Conservation (phyloP, 176 grass and related monocot genomes). For the Hordeum vulgare region DNA sequence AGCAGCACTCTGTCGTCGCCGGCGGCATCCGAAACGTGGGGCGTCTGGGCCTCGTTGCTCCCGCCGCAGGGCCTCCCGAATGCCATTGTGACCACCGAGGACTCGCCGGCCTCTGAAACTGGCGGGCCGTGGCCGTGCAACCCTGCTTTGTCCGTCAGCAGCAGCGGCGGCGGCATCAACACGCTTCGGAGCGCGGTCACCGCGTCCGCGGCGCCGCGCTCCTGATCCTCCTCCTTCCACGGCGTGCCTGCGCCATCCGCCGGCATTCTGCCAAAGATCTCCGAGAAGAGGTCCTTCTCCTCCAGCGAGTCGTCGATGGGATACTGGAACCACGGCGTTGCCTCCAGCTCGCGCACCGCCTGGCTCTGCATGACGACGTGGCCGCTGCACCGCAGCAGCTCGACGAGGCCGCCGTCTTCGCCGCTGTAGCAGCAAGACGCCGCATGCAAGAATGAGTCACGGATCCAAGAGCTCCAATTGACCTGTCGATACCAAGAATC, state of each 20-base stretch:
- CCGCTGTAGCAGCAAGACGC: not conserved
- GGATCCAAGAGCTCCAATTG: not conserved
- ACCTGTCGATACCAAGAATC: no score
- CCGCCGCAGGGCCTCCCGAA: slow-evolving; percentile 34
- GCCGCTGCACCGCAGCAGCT: slow-evolving; percentile 60
- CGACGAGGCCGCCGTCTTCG: slow-evolving; percentile 42
- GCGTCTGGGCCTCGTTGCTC: slow-evolving; percentile 39
- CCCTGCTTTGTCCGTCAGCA: not conserved
- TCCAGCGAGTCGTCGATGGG: slow-evolving; percentile 21
- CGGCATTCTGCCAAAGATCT: slow-evolving; percentile 32
- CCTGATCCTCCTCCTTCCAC: slow-evolving; percentile 16
- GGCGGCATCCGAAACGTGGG: not conserved
- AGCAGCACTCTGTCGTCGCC: not conserved
- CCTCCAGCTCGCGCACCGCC: slow-evolving; percentile 26
- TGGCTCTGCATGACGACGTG: slow-evolving; percentile 66
- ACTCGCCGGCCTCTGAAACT: not conserved
- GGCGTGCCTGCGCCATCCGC: not conserved
- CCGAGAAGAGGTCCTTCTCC: slow-evolving; percentile 57
- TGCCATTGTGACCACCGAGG: slow-evolving; percentile 50
- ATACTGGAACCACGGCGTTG: slow-evolving; percentile 49
- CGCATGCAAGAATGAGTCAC: not conserved
- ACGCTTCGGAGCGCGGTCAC: not conserved
- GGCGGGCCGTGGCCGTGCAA: not conserved
- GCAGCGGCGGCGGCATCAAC: slow-evolving; percentile 42
- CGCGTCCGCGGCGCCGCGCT: not conserved